phyloP scores from a whole-genome alignment of 2,329 filamentous ascomycete species.

The Penicillium rolfsii region DNA sequence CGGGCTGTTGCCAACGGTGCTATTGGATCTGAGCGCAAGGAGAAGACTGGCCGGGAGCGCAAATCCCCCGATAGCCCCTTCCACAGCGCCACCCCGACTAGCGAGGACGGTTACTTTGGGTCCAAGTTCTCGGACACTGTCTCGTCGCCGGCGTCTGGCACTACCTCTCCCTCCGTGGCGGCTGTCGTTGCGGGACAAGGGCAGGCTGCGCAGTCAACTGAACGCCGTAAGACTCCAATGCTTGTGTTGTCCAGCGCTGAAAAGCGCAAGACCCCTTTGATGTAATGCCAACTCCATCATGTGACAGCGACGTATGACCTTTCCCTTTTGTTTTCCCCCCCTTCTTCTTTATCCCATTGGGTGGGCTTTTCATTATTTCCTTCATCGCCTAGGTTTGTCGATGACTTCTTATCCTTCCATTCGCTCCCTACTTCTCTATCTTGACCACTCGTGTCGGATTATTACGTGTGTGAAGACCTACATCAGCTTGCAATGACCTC shows the following conservation, averaged over 20 bases:
- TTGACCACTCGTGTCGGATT: slow-evolving; percentile 8
- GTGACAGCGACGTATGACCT: slow-evolving; percentile 43
- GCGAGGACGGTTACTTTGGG: slow-evolving; percentile 61
- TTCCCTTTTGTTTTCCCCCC: slow-evolving; percentile 22
- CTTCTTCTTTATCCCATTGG: slow-evolving; percentile 6
- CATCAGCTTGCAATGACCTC: slow-evolving; percentile 28
- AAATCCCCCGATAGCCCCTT: slow-evolving; percentile 57
- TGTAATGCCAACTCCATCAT: slow-evolving; percentile 51
- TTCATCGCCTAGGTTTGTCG: slow-evolving; percentile 13
- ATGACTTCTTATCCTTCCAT: slow-evolving; percentile 9
- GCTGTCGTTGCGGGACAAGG: slow-evolving; percentile 56
- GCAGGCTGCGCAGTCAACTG: slow-evolving; percentile 57
- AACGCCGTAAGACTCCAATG: slow-evolving; percentile 80
- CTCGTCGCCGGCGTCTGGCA: slow-evolving; percentile 31
- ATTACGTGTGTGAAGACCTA: slow-evolving; percentile 20
- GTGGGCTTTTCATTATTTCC: slow-evolving; percentile 12
- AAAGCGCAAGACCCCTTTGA: slow-evolving; percentile 78
- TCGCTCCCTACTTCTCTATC: slow-evolving; percentile 22
- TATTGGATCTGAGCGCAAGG: slow-evolving; percentile 84
- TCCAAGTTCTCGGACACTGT: slow-evolving; percentile 55
- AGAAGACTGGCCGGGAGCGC: slow-evolving; percentile 63
- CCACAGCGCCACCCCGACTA: slow-evolving; percentile 67
- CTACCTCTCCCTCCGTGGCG: slow-evolving; percentile 42
- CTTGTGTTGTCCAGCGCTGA: slow-evolving; percentile 86
- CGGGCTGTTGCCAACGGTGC: slow-evolving; percentile 79